These are phyloP conservation scores for Penicillium sp. DNA, from an alignment of 2,329 filamentous ascomycete genomes.

Conservation along the genomic window DNA sequence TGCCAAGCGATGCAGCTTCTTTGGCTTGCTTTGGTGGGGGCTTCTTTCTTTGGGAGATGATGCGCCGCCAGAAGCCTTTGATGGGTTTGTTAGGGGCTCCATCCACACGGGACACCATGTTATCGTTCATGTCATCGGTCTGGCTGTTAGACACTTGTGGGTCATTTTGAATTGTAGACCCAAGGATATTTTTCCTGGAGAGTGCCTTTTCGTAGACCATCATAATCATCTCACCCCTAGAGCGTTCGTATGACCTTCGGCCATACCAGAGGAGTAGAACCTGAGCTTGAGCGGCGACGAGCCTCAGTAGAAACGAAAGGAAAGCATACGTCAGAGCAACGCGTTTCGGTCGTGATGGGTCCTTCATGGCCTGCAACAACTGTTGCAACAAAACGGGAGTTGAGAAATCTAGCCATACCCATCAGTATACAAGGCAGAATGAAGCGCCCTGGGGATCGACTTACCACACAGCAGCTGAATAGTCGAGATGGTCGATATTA, in stretches of 20 bases:
- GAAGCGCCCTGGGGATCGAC: slow-evolving; percentile 12
- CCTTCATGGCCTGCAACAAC: slow-evolving; percentile 67
- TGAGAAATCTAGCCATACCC: slow-evolving; percentile 48
- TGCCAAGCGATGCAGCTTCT: slow-evolving; percentile 77
- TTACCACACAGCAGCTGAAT: slow-evolving; percentile 60
- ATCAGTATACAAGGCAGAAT: slow-evolving; percentile 22
- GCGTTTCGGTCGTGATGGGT: slow-evolving; percentile 50
- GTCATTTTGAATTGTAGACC: slow-evolving; percentile 32
- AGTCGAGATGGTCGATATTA: slow-evolving; percentile 65
- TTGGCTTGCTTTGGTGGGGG: slow-evolving; percentile 38
- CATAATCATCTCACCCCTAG: slow-evolving; percentile 80
- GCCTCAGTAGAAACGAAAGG: slow-evolving; percentile 60
- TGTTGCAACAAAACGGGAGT: slow-evolving; percentile 71
- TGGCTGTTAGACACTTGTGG: slow-evolving; percentile 16
- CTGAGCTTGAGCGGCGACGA: slow-evolving; percentile 64
- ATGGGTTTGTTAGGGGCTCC: slow-evolving; percentile 22
- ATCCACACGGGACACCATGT: slow-evolving; percentile 8
- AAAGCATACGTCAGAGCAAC: slow-evolving; percentile 67
- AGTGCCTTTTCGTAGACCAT: slow-evolving; percentile 81
- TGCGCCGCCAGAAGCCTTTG: slow-evolving; percentile 27
- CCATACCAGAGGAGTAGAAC: slow-evolving; percentile 78
- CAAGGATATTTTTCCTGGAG: slow-evolving; percentile 61
- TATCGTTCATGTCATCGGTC: not conserved
- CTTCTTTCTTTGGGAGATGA: slow-evolving; percentile 25
- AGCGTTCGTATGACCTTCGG: slow-evolving; percentile 80